Conservation (phyloP, 2,329 filamentous ascomycete genomes). For the Apiospora marii region DNA sequence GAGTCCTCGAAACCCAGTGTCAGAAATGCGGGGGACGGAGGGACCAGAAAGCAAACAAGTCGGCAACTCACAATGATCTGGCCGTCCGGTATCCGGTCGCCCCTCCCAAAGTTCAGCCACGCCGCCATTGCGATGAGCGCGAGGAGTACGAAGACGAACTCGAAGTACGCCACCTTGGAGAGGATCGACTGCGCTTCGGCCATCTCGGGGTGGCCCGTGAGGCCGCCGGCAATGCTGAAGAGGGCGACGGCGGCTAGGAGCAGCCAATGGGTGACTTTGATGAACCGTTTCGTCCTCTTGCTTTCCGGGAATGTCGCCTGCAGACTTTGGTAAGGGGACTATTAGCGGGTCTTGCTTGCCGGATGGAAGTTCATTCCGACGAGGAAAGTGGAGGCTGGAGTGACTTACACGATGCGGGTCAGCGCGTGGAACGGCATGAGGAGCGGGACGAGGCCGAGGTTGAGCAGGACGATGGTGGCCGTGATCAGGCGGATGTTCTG, state of each 20-base stretch:
- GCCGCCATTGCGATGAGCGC: not conserved
- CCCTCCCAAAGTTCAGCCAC: not conserved
- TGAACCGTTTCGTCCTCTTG: not conserved
- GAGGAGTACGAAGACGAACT: not conserved
- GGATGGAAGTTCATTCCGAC: not conserved
- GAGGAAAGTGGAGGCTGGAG: not conserved
- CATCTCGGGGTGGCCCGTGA: slow-evolving; percentile 17
- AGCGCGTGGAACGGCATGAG: slow-evolving; percentile 21
- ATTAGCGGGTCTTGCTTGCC: not conserved
- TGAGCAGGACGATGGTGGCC: slow-evolving; percentile 25
- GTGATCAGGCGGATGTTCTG: slow-evolving; percentile 18
- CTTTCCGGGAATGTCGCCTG: slow-evolving; percentile 15
- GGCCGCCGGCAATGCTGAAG: not conserved
- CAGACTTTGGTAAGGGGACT: not conserved
- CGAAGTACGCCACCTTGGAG: slow-evolving; percentile 10
- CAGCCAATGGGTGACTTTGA: not conserved
- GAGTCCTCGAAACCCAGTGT: too few relatives aligned
- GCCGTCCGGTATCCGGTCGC: not conserved
- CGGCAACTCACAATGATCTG: not conserved
- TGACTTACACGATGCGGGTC: slow-evolving; percentile 21
- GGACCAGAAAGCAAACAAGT: not conserved
- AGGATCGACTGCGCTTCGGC: not conserved
- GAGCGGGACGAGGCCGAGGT: slow-evolving; percentile 27
- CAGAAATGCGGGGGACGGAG: not conserved
- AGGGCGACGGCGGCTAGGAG: slow-evolving; percentile 22